Evolutionary conservation across 345 rosid genomes (phyloP), one percentile per base, ranked within the genome.

Genomic region (Zanthoxylum bungeanum): DNA sequence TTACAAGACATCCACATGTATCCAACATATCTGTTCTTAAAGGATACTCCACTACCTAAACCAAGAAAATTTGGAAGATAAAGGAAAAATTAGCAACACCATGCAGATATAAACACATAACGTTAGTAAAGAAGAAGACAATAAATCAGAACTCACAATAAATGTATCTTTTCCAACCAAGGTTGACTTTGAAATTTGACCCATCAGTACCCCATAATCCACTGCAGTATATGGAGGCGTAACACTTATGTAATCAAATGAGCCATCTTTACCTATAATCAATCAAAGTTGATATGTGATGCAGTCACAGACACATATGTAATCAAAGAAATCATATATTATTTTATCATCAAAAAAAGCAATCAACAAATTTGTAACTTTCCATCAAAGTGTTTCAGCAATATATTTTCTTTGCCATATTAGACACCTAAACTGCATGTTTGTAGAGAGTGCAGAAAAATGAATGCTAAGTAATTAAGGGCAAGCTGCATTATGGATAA

Each of bases 1-100:
- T 92, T 34, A 81, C 78, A 34, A 92, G 96, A 82, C 91, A 84
- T 81, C 99, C 97, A 51, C 98, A 95, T 21, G 87, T 76, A 73
- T 88, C 93, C 80, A 85, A 79, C 95, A 95, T 89, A 77, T 87
- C 82, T 9, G 97, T 90, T 84, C 87, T 77, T 44, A 86, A 76
- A 73, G 98, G 97, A 76, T 94, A 94, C 78, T 94, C 98, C 69
- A 94, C 98, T 44, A 94, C 79, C 98, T 94, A 75, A 4, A 83
- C 17, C 71, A 83, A 8, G 55, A 82, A 75, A 69, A 22, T 37
- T 11, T 14, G 28, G 56, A 74, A 52, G 59, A 68, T 46, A 12
- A 71, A 40, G 5, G 34, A 59, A 68, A 56, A 34, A 4, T 9
- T 56, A 30, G 30, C 17, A 60, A 77, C 53, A 61, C 51, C 16